phyloP scores from a whole-genome alignment of 2,329 filamentous ascomycete species.

The Penicillium aurantiogriseum region DNA sequence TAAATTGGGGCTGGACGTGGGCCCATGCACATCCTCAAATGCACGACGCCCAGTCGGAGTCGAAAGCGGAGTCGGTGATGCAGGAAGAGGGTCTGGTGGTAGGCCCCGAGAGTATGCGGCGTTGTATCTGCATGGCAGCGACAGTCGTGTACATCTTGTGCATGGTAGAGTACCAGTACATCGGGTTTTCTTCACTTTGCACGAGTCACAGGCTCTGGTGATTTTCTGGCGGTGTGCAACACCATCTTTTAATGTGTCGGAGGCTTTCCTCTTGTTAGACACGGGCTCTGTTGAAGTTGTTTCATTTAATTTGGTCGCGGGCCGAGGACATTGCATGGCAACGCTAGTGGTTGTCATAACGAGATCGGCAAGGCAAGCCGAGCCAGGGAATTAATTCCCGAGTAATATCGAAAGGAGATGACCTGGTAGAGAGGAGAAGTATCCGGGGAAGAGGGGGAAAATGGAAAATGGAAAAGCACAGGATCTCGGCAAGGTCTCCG shows the following conservation, averaged over 20 bases:
- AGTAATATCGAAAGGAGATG: not conserved
- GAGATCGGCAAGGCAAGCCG: conserved; percentile 10
- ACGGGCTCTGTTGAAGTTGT: not conserved
- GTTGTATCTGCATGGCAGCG: conserved; percentile 36
- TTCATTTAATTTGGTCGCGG: conserved; percentile 5
- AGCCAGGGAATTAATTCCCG: not conserved
- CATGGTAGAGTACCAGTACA: conserved; percentile 41
- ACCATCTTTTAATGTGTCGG: conserved; percentile 20
- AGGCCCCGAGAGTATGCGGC: conserved; percentile 39
- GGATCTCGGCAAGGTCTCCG: conserved; percentile 9
- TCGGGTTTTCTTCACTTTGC: conserved; percentile 40
- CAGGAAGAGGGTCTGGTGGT: conserved; percentile 33
- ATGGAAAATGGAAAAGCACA: conserved; percentile 7
- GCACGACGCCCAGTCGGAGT: not conserved
- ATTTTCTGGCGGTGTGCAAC: conserved; percentile 35
- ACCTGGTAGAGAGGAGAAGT: conserved; percentile 12
- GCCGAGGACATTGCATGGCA: conserved; percentile 10
- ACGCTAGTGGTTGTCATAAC: conserved; percentile 17
- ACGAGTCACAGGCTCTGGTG: conserved; percentile 40
- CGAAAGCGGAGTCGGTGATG: conserved; percentile 1
- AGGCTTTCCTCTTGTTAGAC: conserved; percentile 32
- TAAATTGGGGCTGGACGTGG: conserved; percentile 1
- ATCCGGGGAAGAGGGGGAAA: conserved; percentile 11
- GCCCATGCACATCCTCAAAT: not conserved
- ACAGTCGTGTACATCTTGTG: conserved; percentile 33